phyloP scores from a whole-genome alignment of 257 asterid species.

The Petrea volubilis region DNA sequence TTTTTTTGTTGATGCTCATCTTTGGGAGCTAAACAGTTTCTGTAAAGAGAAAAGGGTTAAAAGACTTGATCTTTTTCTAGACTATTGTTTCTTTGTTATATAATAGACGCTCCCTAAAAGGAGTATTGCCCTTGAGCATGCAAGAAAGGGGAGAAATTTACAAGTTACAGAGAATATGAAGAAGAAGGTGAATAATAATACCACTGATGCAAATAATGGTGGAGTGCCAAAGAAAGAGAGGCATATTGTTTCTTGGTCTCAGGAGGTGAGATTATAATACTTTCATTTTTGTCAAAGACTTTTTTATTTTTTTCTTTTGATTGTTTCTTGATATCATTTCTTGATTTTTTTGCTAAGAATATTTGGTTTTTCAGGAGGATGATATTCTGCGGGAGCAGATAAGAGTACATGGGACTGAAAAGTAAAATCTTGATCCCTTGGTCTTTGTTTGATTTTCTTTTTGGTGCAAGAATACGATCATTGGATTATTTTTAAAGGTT shows the following conservation, averaged over 20 bases:
- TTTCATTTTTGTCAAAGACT: neutral
- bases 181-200: slow-evolving; percentile 45
- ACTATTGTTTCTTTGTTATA: slow-evolving; percentile 47
- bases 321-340: slow-evolving; percentile 8
- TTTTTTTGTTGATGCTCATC: slow-evolving; percentile 42
- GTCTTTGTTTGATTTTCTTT: slow-evolving; percentile 6
- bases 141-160: slow-evolving; percentile 48
- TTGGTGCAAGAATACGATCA: slow-evolving; percentile 23
- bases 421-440: slow-evolving; percentile 47
- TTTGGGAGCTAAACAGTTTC: slow-evolving; percentile 44
- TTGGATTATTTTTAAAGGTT: slow-evolving; percentile 22
- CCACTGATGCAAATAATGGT: slow-evolving; percentile 33
- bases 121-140: slow-evolving; percentile 67
- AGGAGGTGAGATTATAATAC: slow-evolving; percentile 62
- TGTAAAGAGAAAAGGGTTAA: slow-evolving; percentile 51
- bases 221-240: slow-evolving; percentile 73
- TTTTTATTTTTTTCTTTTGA: neutral
- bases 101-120: slow-evolving; percentile 40
- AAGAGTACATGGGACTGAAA: slow-evolving; percentile 85
- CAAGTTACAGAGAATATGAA: slow-evolving; percentile 65
- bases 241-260: slow-evolving; percentile 98
- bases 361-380: slow-evolving; percentile 75
- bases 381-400: slow-evolving; percentile 95
- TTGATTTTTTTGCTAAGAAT: slow-evolving; percentile 20
- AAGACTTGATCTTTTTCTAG: slow-evolving; percentile 42